Evolutionary conservation across 2,329 filamentous ascomycete genomes (phyloP).

Genomic region (Periconia digitata): DNA sequence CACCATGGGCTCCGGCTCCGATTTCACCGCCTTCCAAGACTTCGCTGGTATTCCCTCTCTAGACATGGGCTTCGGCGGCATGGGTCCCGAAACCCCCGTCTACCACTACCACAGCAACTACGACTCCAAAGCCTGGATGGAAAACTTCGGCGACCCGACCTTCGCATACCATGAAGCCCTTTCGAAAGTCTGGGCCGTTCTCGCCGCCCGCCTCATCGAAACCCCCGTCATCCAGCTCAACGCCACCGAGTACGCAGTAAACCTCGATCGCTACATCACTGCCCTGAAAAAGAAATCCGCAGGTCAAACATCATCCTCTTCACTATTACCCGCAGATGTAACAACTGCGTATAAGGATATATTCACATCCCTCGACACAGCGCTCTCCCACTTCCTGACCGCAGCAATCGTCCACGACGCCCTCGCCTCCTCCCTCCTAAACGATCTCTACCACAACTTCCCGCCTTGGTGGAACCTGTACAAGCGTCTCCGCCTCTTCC

Average conservation of each 20-base stretch:
- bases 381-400: constrained; percentile 53
- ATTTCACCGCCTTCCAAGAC: constrained; percentile 58
- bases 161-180: constrained; percentile 61
- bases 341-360: constrained; percentile 23
- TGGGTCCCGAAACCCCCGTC: constrained; percentile 48
- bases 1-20: constrained; percentile 57
- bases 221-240: constrained; percentile 51
- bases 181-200: constrained; percentile 49
- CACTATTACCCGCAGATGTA: no score
- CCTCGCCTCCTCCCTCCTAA: constrained; percentile 49
- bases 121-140: constrained; percentile 84
- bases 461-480: constrained; percentile 81
- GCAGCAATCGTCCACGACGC: constrained; percentile 55
- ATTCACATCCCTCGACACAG: constrained; percentile 51
- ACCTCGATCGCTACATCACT: constrained; percentile 45
- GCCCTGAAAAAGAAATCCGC: constrained; percentile 43
- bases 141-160: constrained; percentile 68
- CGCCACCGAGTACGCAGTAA: constrained; percentile 50
- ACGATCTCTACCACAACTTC: constrained; percentile 51
- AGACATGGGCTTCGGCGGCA: constrained; percentile 49
- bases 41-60: constrained; percentile 54
- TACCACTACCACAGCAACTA: constrained; percentile 85
- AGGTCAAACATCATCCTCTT: constrained; percentile 3
- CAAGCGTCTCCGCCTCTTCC: constrained; percentile 65
- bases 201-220: constrained; percentile 51